Percentiles rank a stretch among this genome's conserved stretches.
Evolutionary conservation across 495 filamentous ascomycete species (phyloP).

Genomic region (Penicillium soppii): DNA sequence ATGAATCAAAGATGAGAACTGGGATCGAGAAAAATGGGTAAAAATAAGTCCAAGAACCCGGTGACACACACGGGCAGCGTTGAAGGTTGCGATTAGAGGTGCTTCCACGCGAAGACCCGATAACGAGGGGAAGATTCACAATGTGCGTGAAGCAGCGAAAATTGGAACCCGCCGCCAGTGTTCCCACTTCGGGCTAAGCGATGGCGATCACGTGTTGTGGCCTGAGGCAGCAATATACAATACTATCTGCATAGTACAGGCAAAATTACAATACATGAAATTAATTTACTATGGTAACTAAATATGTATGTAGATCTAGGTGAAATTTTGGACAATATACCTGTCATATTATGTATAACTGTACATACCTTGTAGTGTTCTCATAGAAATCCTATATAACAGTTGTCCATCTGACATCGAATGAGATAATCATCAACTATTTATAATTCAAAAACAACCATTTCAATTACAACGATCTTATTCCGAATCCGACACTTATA

Average conservation of each 20-base stretch:
- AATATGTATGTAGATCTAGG: no score
- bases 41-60: slow-evolving; percentile 1
- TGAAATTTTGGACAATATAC: not conserved
- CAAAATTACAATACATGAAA: no score
- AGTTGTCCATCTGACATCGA: no score
- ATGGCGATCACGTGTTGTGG: slow-evolving; percentile 33
- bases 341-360: slow-evolving; percentile 1
- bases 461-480: slow-evolving; percentile 3
- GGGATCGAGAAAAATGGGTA: slow-evolving; percentile 3
- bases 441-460: no score
- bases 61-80: slow-evolving; percentile 28
- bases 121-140: slow-evolving; percentile 31
- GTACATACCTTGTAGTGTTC: no score
- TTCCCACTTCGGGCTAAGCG: slow-evolving; percentile 45
- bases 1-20: slow-evolving; percentile 1
- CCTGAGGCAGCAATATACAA: slow-evolving; percentile 3
- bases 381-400: no score
- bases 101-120: slow-evolving; percentile 46
- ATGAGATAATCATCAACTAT: no score
- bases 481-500: not conserved
- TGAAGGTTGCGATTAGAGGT: slow-evolving; percentile 25
- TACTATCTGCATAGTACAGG: no score
- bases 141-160: slow-evolving; percentile 47
- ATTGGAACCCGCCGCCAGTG: slow-evolving; percentile 26
- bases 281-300: no score